These are phyloP conservation scores for Pythium pyrilobum DNA, from an alignment of 352 stramenopile genomes.

Conservation along the genomic window DNA sequence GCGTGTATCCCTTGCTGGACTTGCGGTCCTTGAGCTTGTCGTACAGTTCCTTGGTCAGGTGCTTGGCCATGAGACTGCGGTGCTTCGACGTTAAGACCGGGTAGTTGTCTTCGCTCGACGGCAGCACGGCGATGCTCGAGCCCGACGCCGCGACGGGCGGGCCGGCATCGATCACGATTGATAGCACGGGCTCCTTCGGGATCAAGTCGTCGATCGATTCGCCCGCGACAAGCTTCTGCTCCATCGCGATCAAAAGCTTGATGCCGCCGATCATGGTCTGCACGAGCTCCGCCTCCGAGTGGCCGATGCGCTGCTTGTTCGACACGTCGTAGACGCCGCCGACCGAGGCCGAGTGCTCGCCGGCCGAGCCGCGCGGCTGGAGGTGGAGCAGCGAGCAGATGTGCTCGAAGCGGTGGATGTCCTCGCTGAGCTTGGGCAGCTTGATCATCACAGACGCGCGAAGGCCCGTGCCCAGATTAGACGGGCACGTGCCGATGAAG, in stretches of 20 bases:
- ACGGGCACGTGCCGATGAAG: constrained; percentile 87
- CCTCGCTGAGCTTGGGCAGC: constrained; percentile 78
- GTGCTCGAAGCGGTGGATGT: constrained; percentile 74
- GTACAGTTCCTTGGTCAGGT: constrained; percentile 78
- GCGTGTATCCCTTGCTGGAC: constrained; percentile 74
- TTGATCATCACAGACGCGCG: constrained; percentile 88
- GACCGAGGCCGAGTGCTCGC: constrained; percentile 85
- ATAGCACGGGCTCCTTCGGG: constrained; percentile 38
- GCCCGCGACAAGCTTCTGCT: constrained; percentile 77
- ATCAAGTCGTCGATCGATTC: constrained; percentile 68
- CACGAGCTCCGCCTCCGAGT: constrained; percentile 89
- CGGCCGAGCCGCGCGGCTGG: constrained; percentile 67
- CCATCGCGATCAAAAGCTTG: constrained; percentile 81
- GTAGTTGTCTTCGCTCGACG: constrained; percentile 66
- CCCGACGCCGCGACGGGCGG: constrained; percentile 28
- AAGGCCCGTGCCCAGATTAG: constrained; percentile 87
- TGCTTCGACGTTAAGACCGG: constrained; percentile 81
- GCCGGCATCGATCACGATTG: constrained; percentile 64
- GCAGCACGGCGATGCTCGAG: constrained; percentile 46
- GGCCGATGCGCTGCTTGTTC: constrained; percentile 83
- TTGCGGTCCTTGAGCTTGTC: constrained; percentile 70
- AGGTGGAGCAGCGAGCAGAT: constrained; percentile 80
- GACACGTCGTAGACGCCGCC: constrained; percentile 87
- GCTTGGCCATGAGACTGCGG: constrained; percentile 83
- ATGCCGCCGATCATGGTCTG: constrained; percentile 86